Conservation (phyloP, 2,329 filamentous ascomycete species). For the Calonectria crousiana region DNA sequence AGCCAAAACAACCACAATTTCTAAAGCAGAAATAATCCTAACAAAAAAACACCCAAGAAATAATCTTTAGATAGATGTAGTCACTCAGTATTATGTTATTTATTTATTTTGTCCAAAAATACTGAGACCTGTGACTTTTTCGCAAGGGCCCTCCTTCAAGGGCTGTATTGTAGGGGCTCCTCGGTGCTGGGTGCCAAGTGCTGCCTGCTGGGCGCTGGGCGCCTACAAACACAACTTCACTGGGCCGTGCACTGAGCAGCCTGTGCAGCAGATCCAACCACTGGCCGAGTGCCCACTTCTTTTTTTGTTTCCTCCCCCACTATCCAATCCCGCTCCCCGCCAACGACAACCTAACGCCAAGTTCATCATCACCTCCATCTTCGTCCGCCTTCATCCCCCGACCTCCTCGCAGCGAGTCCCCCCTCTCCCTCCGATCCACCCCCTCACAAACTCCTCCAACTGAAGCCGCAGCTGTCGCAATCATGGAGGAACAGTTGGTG, state of each 20-base stretch:
- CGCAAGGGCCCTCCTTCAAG: too few species aligned
- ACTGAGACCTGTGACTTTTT: too few species aligned
- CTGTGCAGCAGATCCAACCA: constrained; percentile 18
- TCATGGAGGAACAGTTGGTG: constrained; percentile 93
- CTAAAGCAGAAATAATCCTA: too few species aligned
- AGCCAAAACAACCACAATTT: too few species aligned
- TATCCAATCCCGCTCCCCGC: constrained; percentile 30
- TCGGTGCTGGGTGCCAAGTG: neutral
- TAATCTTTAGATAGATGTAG: too few species aligned
- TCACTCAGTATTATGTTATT: too few species aligned
- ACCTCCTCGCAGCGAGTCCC: constrained; percentile 17
- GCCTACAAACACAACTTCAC: constrained; percentile 11
- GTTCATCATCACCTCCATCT: constrained; percentile 13
- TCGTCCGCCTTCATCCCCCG: constrained; percentile 5
- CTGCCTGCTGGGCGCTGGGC: neutral
- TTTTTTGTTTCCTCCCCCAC: constrained; percentile 37
- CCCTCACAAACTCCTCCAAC: neutral
- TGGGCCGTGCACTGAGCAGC: constrained; percentile 11
- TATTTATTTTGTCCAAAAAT: too few species aligned
- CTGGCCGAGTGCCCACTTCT: constrained; percentile 34
- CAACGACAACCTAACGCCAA: constrained; percentile 34
- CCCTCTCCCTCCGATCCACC: neutral
- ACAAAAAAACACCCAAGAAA: too few species aligned
- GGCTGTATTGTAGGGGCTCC: neutral
- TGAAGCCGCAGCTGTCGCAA: constrained; percentile 36